Evolutionary conservation across 345 rosid genomes (phyloP), one percentile per base, ranked within the genome.

Genomic region (Schrenkiella parvula): DNA sequence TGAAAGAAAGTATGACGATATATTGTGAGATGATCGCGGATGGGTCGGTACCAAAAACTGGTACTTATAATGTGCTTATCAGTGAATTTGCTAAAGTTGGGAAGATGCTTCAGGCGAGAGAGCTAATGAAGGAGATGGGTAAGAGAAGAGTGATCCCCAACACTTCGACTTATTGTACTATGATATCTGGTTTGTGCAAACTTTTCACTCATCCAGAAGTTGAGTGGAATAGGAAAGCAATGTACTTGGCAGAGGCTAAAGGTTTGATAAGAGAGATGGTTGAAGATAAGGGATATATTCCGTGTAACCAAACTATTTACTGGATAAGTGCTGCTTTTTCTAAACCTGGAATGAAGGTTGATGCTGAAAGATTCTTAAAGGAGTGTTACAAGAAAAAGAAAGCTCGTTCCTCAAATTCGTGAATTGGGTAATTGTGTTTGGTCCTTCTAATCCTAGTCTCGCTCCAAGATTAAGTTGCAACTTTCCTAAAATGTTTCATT

Each of bases 11-110:
- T 38, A 74, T 89, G 71, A 84, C 51, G 64, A 35, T 84, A 34
- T 91, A 89, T 38, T 91, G 89, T 79, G 86, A 91, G 76, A 91
- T 91, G 98, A 82, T 90, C 46, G 53, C 83, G 9, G 80, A 84
- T 80, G 89, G 97, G 64, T 84, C 86, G 69, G 80, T 91, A 54
- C 98, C 92, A 1, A 83, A 80, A 81, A 84, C 86, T 58, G 57
- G 92, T 80, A 89, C 96, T 54, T 93, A 84, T 55, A 91, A 93
- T 64, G 84, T 87, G 64, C 90, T 91, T 18, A 89, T 93, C 53
- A 72, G 72, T 53, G 82, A 80, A 60, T 86, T 91, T 78, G 80
- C 87, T 37, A 84, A 80, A 77, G 81, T 32, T 46, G 91, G 92
- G 69, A 86, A 85, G 79, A 86, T 93, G 96, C 79, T 73, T 52